A percentile compares a stretch with the other conserved stretches of the same genome.
Conservation (phyloP, 768 basidiomycete species). For the Dendrothele bispora region DNA sequence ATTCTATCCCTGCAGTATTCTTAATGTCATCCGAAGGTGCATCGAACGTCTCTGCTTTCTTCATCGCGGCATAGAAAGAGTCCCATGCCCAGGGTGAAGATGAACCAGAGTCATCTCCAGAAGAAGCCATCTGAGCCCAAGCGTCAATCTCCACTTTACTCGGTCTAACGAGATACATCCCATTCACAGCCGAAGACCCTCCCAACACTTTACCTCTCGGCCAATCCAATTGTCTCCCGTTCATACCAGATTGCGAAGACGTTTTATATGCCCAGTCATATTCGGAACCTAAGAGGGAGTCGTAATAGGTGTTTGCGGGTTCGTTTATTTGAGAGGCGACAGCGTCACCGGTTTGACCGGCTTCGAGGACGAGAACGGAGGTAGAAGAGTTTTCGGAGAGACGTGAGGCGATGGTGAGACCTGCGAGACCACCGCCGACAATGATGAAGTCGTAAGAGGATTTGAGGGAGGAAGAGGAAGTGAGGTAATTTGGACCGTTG, state of each 20-base stretch:
- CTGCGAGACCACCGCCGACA: constrained; percentile 45
- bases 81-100: constrained; percentile 48
- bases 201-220: constrained; percentile 63
- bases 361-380: constrained; percentile 23
- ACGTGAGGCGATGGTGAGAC: constrained; percentile 47
- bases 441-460: no score
- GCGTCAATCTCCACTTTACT: constrained; percentile 45
- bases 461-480: no score
- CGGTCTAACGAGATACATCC: constrained; percentile 56
- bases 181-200: constrained; percentile 63
- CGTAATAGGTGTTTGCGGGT: constrained; percentile 48
- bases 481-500: no score
- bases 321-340: no score
- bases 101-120: constrained; percentile 24
- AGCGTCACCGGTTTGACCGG: no score
- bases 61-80: constrained; percentile 42
- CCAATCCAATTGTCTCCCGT: constrained; percentile 45
- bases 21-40: constrained; percentile 44
- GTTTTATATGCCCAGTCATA: constrained; percentile 53
- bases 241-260: constrained; percentile 38
- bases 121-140: constrained; percentile 43
- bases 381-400: constrained; percentile 43
- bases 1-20: constrained; percentile 42
- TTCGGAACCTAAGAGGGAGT: constrained; percentile 40
- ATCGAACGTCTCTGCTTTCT: constrained; percentile 56